phyloP scores from a whole-genome alignment of 2,329 filamentous ascomycete species.

The Podosphaera fusca region DNA sequence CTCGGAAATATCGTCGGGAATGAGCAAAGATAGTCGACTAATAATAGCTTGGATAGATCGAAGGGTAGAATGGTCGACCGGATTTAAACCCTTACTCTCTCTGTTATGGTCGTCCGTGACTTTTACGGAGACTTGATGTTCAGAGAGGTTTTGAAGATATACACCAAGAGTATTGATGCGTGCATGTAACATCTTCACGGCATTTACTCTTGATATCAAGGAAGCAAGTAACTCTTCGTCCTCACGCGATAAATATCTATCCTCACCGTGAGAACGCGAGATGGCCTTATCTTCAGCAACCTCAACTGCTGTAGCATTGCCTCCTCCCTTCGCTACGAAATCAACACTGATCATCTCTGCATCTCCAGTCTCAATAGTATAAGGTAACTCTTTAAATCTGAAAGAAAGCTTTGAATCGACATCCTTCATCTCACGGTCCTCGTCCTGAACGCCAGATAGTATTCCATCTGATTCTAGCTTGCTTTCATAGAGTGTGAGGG shows the following conservation, averaged over 20 bases:
- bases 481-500: slow-evolving; percentile 77
- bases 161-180: slow-evolving; percentile 46
- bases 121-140: slow-evolving; percentile 32
- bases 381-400: slow-evolving; percentile 63
- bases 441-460: slow-evolving; percentile 28
- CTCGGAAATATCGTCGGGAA: slow-evolving; percentile 39
- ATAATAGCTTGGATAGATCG: slow-evolving; percentile 75
- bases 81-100: slow-evolving; percentile 9
- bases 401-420: slow-evolving; percentile 31
- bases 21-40: slow-evolving; percentile 59
- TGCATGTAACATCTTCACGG: slow-evolving; percentile 75
- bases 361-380: slow-evolving; percentile 78
- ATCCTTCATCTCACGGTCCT: slow-evolving; percentile 54
- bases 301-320: slow-evolving; percentile 46
- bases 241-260: slow-evolving; percentile 31
- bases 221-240: slow-evolving; percentile 38
- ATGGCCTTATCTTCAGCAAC: slow-evolving; percentile 10
- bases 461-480: slow-evolving; percentile 47
- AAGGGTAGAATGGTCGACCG: slow-evolving; percentile 44
- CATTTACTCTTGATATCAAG: slow-evolving; percentile 73
- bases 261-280: slow-evolving; percentile 8
- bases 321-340: slow-evolving; percentile 67
- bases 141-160: slow-evolving; percentile 56
- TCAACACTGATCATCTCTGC: slow-evolving; percentile 97
- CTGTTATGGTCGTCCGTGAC: slow-evolving; percentile 15